Evolutionary conservation across 2,329 filamentous ascomycete genomes (phyloP), one percentile per base, ranked within the genome.

Genomic region (Monosporascus sp.): DNA sequence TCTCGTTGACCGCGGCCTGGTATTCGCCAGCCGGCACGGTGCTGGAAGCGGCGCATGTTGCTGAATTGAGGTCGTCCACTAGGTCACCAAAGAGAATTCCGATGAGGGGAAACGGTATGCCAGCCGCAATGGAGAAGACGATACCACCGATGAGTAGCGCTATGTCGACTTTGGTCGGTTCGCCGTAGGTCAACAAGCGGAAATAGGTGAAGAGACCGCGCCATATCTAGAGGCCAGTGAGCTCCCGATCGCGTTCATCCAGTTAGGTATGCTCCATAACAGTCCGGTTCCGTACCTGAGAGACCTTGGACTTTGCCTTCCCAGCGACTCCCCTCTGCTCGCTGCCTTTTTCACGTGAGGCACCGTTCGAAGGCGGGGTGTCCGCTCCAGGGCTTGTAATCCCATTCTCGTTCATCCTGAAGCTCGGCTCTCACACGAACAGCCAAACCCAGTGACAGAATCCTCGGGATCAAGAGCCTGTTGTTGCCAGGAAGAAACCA

Each of bases 1-100:
- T 82, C 51, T 68, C 59, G 60, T 80, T 74, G 55, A 81, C 72
- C 17, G 61, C 61, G 15, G 57, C 56, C 54, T 76, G 68, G 44
- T 73, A 69, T 20, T 63, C 56, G n/a, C 57, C 58, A 5, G 63
- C 59, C 14, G 65, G 56, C 45, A 50, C 50, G 15, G 60, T 53
- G 9, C 63, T 54, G 39, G 69, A 63, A 47, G 64, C 58, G 6
- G 69, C 69, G 63, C 81, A 84, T n/a, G 79, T 77, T 20, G 79
- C 78, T 14, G 70, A 67, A 61, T 84, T 85, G 62, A 86, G 73
- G 54, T 81, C 73, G 62, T 86, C 81, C 56, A 86, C 74, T 6
- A 86, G 76, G 65, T 84, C 72, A 51, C 83, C 82, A 59, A 86
- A 86, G 50, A 86, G 72, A 54, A 86, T 81, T 50, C 80, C 83